Evolutionary conservation across 345 rosid genomes (phyloP).

Genomic region (Toxicodendron radicans): DNA sequence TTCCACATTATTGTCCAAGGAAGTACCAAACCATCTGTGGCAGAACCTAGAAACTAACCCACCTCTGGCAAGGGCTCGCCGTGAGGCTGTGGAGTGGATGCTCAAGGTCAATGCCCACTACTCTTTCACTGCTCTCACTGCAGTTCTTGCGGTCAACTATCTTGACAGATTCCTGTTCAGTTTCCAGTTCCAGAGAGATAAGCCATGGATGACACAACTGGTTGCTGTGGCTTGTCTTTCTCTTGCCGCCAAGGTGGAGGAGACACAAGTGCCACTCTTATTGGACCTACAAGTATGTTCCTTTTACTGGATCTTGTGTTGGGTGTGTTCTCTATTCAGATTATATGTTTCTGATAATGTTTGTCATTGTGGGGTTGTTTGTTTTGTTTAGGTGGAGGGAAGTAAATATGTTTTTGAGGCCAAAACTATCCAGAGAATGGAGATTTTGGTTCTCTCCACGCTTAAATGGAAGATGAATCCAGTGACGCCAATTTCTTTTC

Average conservation of each 20-base stretch:
- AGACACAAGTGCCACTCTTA: slow-evolving; percentile 59
- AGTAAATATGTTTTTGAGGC: slow-evolving; percentile 58
- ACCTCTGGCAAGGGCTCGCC: slow-evolving; percentile 40
- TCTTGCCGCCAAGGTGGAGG: slow-evolving; percentile 70
- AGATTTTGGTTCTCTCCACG: slow-evolving; percentile 67
- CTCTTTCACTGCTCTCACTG: slow-evolving; percentile 55
- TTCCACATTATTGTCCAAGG: slow-evolving; percentile 39
- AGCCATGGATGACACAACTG: slow-evolving; percentile 70
- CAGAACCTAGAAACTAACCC: slow-evolving; percentile 26
- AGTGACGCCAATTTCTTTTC: slow-evolving; percentile 60
- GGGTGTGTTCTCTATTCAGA: neutral
- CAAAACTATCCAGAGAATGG: slow-evolving; percentile 65
- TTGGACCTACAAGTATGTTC: slow-evolving; percentile 63
- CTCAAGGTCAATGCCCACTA: slow-evolving; percentile 47
- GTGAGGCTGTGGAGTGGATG: slow-evolving; percentile 55
- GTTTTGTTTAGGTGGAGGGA: slow-evolving; percentile 53
- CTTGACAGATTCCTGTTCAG: slow-evolving; percentile 60
- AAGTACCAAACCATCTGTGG: slow-evolving; percentile 39
- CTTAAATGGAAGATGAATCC: slow-evolving; percentile 84
- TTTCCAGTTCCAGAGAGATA: slow-evolving; percentile 38
- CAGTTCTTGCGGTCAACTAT: slow-evolving; percentile 66
- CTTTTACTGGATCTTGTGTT: neutral
- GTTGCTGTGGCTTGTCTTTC: slow-evolving; percentile 74
- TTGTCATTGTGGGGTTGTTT: slow-evolving; percentile 16
- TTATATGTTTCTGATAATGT: neutral